Evolutionary conservation across 2,329 filamentous ascomycete genomes (phyloP), one percentile per base, ranked within the genome.

Genomic region (Penicillium sp.): DNA sequence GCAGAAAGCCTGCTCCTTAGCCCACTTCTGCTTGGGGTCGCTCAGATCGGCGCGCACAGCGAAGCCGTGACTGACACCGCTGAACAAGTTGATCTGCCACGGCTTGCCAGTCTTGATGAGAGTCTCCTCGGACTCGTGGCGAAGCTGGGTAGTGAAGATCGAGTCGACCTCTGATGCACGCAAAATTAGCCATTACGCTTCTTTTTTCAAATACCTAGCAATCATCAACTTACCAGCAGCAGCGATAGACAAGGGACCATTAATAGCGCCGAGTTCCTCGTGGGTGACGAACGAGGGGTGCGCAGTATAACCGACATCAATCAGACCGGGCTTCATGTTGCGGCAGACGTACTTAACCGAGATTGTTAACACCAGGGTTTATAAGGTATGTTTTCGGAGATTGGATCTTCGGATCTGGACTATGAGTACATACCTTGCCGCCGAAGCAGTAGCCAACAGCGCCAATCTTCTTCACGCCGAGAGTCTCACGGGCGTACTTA

Each of bases 11-110:
- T 88, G 85, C 76, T 95, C 89, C 81, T 90, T 92, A 37, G 89
- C 87, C 66, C 82, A 93, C 71, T 82, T 85, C 67, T 83, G 72
- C 44, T 77, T 61, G 70, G 80, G 81, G 60, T 85, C 80, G 58
- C 67, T 80, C 32, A 81, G 57, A 69, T 94, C 88, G 29, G 79
- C 81, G 53, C 89, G 83, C 2, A 92, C 86, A 9, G 86, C 80
- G 66, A 94, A 96, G 0, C 90, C 90, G 72, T 95, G 90, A 53
- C 75, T 74, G 31, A 90, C 85, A 53, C 85, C 84, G 3, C 84
- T 85, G 79, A 84, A 94, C 9, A 95, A 78, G 72, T 82, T 89
- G 71, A 94, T 88, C 76, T 95, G 89, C 75, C 89, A 94, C 22
- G 84, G 83, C 48, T 79, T 74, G 31, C 79, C 80, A 4, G 76